These are phyloP conservation scores for Bipolaris victoriae DNA, from an alignment of 2,329 filamentous ascomycete genomes.

Conservation along the genomic window DNA sequence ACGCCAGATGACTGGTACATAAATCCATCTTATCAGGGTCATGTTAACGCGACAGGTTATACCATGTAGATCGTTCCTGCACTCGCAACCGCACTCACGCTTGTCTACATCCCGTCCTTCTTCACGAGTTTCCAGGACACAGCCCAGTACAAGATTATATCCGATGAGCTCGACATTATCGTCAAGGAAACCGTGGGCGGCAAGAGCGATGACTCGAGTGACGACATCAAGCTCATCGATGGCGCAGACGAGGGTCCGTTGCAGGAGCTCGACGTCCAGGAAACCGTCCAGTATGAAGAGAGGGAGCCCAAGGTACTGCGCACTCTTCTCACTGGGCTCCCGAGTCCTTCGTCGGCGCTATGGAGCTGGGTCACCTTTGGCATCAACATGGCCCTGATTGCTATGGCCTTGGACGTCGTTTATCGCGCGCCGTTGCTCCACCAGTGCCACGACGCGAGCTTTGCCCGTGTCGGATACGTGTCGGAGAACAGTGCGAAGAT, in stretches of 20 bases:
- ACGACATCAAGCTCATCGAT: constrained; percentile 50
- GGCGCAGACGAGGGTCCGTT: constrained; percentile 44
- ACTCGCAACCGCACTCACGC: constrained; percentile 66
- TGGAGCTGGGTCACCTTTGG: constrained; percentile 71
- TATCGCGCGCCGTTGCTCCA: constrained; percentile 74
- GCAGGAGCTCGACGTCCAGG: constrained; percentile 63
- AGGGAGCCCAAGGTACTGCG: constrained; percentile 63
- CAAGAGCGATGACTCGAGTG: constrained; percentile 37
- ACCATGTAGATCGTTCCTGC: constrained; percentile 48
- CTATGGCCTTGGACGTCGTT: constrained; percentile 76
- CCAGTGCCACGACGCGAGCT: constrained; percentile 76
- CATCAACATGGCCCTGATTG: constrained; percentile 73
- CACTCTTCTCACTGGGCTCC: constrained; percentile 76
- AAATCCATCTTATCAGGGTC: not conserved
- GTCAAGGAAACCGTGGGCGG: constrained; percentile 50
- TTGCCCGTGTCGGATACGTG: constrained; percentile 86
- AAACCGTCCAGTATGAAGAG: constrained; percentile 66
- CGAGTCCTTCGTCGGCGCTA: constrained; percentile 71
- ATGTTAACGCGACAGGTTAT: constrained; percentile 15
- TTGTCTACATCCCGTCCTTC: constrained; percentile 70
- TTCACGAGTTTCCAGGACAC: constrained; percentile 64
- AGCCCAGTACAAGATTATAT: constrained; percentile 63
- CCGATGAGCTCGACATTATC: constrained; percentile 63
- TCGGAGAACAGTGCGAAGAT: constrained; percentile 80
- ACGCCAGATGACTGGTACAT: too few species aligned